Conservation (phyloP, 495 filamentous ascomycete species). For the Lasiosphaeriaceae sp. region DNA sequence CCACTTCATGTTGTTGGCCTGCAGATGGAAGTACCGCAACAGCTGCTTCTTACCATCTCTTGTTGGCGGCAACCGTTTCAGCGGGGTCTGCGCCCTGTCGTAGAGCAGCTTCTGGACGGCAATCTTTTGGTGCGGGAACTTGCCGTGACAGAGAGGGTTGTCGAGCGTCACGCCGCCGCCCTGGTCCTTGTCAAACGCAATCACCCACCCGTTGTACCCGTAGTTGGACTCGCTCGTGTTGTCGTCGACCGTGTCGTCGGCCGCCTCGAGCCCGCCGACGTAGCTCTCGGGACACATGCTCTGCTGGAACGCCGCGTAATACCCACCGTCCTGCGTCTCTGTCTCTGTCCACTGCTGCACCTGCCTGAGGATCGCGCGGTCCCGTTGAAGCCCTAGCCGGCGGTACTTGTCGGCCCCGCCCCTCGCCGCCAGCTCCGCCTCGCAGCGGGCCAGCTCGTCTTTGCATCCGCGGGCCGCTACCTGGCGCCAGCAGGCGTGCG, state of each 20-base stretch:
- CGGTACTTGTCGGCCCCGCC: conserved; percentile 4
- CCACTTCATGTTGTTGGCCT: conserved; percentile 30
- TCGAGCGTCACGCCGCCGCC: conserved; percentile 17
- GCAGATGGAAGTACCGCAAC: conserved; percentile 26
- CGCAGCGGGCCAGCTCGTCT: conserved; percentile 12
- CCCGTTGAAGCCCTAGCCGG: conserved; percentile 5
- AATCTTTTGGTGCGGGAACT: conserved; percentile 28
- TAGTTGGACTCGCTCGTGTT: conserved; percentile 20
- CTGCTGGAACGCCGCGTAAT: conserved; percentile 7
- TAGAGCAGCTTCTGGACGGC: conserved; percentile 22
- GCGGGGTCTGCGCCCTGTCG: conserved; percentile 15
- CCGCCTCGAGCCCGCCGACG: conserved; percentile 15
- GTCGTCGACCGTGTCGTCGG: conserved; percentile 21
- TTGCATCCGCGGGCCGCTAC: conserved; percentile 6
- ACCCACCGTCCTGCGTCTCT: conserved; percentile 6
- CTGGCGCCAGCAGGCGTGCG: conserved; percentile 19
- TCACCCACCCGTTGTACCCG: conserved; percentile 28
- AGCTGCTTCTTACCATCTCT: conserved; percentile 17
- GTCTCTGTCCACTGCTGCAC: conserved; percentile 20
- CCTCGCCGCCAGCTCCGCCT: conserved; percentile 9
- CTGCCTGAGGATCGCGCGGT: conserved; percentile 18
- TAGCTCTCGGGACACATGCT: conserved; percentile 16
- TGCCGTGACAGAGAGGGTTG: conserved; percentile 20
- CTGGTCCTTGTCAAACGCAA: conserved; percentile 20
- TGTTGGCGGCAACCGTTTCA: conserved; percentile 16